Conservation (phyloP, 2,329 filamentous ascomycete species). For the Fusarium palustre region DNA sequence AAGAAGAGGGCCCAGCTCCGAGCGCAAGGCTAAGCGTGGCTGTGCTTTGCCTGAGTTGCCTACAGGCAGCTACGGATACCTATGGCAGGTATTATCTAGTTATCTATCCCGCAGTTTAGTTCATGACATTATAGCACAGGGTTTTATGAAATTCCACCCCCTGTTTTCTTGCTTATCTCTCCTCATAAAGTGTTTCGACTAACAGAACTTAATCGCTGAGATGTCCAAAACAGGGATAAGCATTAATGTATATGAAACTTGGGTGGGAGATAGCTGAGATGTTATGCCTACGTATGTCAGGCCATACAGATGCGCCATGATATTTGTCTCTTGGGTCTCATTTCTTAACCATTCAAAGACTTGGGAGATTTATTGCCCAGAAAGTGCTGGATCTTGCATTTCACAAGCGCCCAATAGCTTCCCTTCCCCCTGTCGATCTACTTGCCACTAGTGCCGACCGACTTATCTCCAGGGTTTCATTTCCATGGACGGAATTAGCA, state of each 20-base stretch:
- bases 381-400: slow-evolving; percentile 15
- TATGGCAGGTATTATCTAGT: not conserved
- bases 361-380: not conserved
- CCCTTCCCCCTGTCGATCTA: slow-evolving; percentile 27
- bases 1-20: slow-evolving; percentile 36
- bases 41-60: not conserved
- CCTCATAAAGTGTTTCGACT: not conserved
- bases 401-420: not conserved
- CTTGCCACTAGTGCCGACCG: slow-evolving; percentile 8
- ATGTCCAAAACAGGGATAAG: slow-evolving; percentile 7
- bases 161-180: slow-evolving; percentile 8
- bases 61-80: not conserved
- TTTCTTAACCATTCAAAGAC: not conserved
- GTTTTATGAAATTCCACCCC: not conserved
- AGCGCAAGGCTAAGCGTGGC: slow-evolving; percentile 10
- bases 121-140: not conserved
- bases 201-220: slow-evolving; percentile 7
- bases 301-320: not conserved
- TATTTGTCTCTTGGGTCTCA: not conserved
- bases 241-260: slow-evolving; percentile 12
- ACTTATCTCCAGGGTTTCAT: slow-evolving; percentile 14
- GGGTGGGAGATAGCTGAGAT: not conserved
- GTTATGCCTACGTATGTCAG: not conserved
- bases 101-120: not conserved
- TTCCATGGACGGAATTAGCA: slow-evolving; percentile 32